Evolutionary conservation across 768 basidiomycete genomes (phyloP).

Genomic region (Boletus sp.): DNA sequence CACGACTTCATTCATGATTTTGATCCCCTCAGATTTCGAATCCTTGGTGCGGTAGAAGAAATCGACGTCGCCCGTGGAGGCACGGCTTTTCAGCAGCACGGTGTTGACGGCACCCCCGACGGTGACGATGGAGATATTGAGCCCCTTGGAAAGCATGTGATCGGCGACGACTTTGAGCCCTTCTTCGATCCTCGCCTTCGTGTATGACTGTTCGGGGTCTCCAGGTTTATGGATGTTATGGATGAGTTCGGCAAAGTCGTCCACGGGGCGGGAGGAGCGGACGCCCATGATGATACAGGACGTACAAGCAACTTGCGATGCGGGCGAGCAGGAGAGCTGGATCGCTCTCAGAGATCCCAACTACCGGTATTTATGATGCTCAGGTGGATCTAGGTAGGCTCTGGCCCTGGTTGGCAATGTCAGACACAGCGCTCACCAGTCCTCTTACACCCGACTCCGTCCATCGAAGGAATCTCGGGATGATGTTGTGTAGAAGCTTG

Average conservation of each 20-base stretch:
- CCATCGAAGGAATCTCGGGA: no score
- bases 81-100: slow-evolving; percentile 2
- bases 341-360: not conserved
- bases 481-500: no score
- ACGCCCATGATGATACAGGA: not conserved
- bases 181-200: slow-evolving; percentile 3
- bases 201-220: slow-evolving; percentile 1
- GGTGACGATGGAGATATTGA: slow-evolving; percentile 4
- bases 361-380: not conserved
- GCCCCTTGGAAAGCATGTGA: not conserved
- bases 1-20: not conserved
- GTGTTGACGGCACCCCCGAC: slow-evolving; percentile 12
- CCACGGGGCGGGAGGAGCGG: not conserved
- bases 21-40: not conserved
- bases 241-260: slow-evolving; percentile 2
- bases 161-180: slow-evolving; percentile 4
- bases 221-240: not conserved
- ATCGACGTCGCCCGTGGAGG: slow-evolving; percentile 10
- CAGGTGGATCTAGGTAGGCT: not conserved
- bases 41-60: slow-evolving; percentile 10
- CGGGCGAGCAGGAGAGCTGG: not conserved
- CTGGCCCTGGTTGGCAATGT: no score
- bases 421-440: not conserved
- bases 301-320: not conserved
- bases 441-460: not conserved